Conservation (phyloP, 1,284 basidiomycete genomes). For the Schizophyllum amplum region DNA sequence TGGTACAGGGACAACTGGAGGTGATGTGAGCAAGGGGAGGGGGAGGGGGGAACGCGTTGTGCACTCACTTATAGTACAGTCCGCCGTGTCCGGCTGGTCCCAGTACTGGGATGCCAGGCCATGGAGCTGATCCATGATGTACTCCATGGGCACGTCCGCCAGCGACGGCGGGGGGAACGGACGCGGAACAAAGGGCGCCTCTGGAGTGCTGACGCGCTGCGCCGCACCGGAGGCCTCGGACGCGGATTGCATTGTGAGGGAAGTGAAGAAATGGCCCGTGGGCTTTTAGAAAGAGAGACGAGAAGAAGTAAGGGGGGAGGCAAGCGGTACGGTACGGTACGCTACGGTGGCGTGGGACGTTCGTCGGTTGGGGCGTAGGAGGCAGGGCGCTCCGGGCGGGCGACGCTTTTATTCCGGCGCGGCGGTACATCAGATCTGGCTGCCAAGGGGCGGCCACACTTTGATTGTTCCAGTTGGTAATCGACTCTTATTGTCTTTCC, state of each 20-base stretch:
- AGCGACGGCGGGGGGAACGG: conserved; percentile 58
- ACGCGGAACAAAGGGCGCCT: conserved; percentile 34
- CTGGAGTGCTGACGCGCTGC: not conserved
- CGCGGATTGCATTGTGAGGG: not conserved
- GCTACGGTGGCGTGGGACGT: not conserved
- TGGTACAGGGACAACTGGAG: conserved; percentile 43
- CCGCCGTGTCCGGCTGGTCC: conserved; percentile 62
- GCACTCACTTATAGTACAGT: conserved; percentile 63
- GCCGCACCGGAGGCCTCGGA: not conserved
- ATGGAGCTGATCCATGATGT: conserved; percentile 61
- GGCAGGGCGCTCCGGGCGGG: not conserved
- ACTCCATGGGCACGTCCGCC: conserved; percentile 56
- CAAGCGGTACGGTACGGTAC: no score
- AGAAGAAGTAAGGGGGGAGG: not conserved
- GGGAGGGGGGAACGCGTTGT: not conserved
- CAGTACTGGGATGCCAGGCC: conserved; percentile 58
- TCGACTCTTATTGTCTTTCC: not conserved
- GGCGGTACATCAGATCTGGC: not conserved
- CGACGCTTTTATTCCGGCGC: not conserved
- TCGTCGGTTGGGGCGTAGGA: not conserved
- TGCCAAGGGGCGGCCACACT: not conserved
- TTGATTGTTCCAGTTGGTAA: not conserved
- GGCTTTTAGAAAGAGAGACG: not conserved
- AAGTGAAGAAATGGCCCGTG: not conserved
- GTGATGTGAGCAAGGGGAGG: conserved; percentile 1